Evolutionary conservation across 495 filamentous ascomycete species (phyloP).

Genomic region (Penicillium cinerascens): DNA sequence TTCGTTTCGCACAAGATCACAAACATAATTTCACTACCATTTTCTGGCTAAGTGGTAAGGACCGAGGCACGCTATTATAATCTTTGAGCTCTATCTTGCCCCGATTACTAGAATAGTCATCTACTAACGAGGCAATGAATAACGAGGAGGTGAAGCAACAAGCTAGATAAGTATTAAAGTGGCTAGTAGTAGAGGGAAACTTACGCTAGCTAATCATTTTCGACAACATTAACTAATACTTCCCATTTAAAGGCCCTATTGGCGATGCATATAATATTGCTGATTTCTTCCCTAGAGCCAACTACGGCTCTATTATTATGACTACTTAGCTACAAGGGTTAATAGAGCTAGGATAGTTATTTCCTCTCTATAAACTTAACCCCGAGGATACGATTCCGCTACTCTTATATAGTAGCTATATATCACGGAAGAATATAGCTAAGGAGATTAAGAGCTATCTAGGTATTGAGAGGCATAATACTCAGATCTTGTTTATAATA

Average conservation of each 20-base stretch:
- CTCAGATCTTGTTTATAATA: conserved; percentile 1
- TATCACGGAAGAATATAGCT: background rate
- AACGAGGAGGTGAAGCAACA: conserved; percentile 14
- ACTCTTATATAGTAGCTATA: conserved; percentile 18
- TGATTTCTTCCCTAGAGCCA: conserved; percentile 30
- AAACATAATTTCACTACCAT: conserved; percentile 26
- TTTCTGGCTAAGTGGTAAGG: conserved; percentile 30
- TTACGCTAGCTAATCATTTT: too few relatives aligned
- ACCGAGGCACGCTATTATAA: conserved; percentile 15
- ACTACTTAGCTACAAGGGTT: conserved; percentile 36
- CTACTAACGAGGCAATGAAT: conserved; percentile 5
- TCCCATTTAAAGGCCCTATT: conserved; percentile 9
- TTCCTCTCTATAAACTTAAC: conserved; percentile 20
- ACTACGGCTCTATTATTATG: conserved; percentile 42
- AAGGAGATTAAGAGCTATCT: conserved; percentile 3
- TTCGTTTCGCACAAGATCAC: conserved; percentile 33
- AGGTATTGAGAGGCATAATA: conserved; percentile 2
- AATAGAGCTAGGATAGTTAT: conserved; percentile 24
- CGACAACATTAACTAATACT: conserved; percentile 40
- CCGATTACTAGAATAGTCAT: conserved; percentile 12
- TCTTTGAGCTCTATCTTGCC: conserved; percentile 22
- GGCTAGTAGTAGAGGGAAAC: conserved; percentile 28
- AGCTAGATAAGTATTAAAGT: conserved; percentile 17
- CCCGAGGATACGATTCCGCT: conserved; percentile 15
- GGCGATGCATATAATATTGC: conserved; percentile 29